Percentiles rank a stretch among this genome's conserved stretches.
These are phyloP conservation scores for Abortiporus biennis DNA, from an alignment of 1,284 basidiomycete species.

Conservation along the genomic window DNA sequence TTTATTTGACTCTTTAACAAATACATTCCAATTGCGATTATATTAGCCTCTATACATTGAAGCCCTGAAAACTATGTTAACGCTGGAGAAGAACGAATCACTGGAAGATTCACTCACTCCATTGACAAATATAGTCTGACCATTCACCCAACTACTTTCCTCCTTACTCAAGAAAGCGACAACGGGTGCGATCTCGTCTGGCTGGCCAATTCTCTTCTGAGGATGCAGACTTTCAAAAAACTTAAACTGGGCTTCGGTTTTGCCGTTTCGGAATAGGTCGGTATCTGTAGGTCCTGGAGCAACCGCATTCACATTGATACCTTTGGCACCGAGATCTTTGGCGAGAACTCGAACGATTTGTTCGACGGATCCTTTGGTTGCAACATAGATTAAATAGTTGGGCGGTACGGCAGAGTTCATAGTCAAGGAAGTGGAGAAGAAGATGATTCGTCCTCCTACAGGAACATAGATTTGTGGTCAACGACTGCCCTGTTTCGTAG, in stretches of 20 bases:
- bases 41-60: no score
- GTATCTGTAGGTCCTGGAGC: constrained; percentile 52
- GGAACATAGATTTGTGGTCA: background rate
- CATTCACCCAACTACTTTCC: constrained; percentile 50
- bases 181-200: constrained; percentile 48
- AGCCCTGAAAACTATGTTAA: no score
- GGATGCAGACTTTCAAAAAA: constrained; percentile 40
- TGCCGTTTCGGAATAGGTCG: constrained; percentile 45
- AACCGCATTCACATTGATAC: constrained; percentile 53
- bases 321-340: constrained; percentile 45
- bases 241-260: constrained; percentile 40
- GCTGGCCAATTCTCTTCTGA: constrained; percentile 37
- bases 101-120: constrained; percentile 46
- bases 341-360: constrained; percentile 54
- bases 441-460: constrained; percentile 43
- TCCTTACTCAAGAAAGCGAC: constrained; percentile 47
- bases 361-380: constrained; percentile 48
- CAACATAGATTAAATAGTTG: constrained; percentile 39
- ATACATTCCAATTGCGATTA: no score
- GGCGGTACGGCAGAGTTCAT: constrained; percentile 34
- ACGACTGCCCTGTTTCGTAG: background rate
- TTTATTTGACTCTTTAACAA: no score
- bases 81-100: no score
- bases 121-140: constrained; percentile 48
- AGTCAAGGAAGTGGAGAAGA: constrained; percentile 44